phyloP scores from a whole-genome alignment of 257 asterid species.

The Rehmannia glutinosa region DNA sequence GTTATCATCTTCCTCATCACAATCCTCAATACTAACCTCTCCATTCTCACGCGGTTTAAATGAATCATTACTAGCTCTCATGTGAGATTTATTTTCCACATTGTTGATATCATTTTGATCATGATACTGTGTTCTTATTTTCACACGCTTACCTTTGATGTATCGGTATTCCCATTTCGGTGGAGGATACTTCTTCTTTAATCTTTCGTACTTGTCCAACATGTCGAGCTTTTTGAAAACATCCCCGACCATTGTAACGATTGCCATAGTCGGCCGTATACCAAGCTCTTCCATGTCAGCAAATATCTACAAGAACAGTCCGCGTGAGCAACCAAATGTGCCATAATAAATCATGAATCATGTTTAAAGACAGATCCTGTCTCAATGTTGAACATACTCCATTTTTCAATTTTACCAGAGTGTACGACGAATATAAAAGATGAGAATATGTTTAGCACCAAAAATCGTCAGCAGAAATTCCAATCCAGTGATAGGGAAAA shows the following conservation, averaged over 20 bases:
- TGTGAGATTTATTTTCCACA: slow-evolving; percentile 15
- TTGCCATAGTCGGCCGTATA: slow-evolving; percentile 49
- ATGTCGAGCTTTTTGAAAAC: slow-evolving; percentile 66
- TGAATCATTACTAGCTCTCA: slow-evolving; percentile 24
- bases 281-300: slow-evolving; percentile 99
- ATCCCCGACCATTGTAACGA: slow-evolving; percentile 73
- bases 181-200: slow-evolving; percentile 77
- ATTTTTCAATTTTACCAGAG: neutral
- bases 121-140: slow-evolving; percentile 42
- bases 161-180: slow-evolving; percentile 82
- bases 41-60: slow-evolving; percentile 18
- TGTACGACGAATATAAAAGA: neutral
- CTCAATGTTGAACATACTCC: neutral
- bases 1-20: slow-evolving; percentile 12
- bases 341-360: neutral
- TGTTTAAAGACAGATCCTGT: neutral
- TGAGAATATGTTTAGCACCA: neutral
- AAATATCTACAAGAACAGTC: slow-evolving; percentile 47
- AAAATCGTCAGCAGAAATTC: neutral
- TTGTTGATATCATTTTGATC: slow-evolving; percentile 4
- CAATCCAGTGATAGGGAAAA: neutral
- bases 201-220: slow-evolving; percentile 62
- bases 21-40: slow-evolving; percentile 25
- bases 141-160: slow-evolving; percentile 73
- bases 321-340: neutral